phyloP scores from a whole-genome alignment of 495 filamentous ascomycete genomes.

The Talaromyces borbonicus region DNA sequence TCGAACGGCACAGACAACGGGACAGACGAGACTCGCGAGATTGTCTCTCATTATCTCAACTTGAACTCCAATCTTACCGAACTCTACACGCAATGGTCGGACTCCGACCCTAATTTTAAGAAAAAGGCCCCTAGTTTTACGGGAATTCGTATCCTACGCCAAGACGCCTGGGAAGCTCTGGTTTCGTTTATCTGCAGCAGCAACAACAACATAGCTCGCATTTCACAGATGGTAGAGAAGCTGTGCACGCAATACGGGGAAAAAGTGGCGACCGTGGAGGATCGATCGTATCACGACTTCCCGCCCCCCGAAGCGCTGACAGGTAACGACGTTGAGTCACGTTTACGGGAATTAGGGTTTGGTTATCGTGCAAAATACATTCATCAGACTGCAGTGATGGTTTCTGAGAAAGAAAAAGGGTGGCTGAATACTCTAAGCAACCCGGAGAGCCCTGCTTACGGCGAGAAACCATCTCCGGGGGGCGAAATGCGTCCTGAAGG shows the following conservation, averaged over 20 bases:
- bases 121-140: slow-evolving; percentile 79
- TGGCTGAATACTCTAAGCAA: slow-evolving; percentile 75
- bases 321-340: slow-evolving; percentile 57
- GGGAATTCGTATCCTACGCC: slow-evolving; percentile 87
- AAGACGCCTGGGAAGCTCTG: slow-evolving; percentile 94
- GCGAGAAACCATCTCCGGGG: slow-evolving; percentile 27
- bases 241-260: slow-evolving; percentile 79
- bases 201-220: slow-evolving; percentile 95
- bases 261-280: slow-evolving; percentile 59
- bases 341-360: slow-evolving; percentile 77
- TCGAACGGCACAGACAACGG: neutral
- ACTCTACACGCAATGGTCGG: slow-evolving; percentile 83
- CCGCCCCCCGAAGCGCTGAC: slow-evolving; percentile 64
- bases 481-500: slow-evolving; percentile 48
- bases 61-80: slow-evolving; percentile 59
- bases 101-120: slow-evolving; percentile 79
- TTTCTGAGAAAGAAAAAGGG: slow-evolving; percentile 54
- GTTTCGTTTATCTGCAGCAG: slow-evolving; percentile 95
- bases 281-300: slow-evolving; percentile 76
- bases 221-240: slow-evolving; percentile 93
- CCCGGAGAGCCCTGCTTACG: slow-evolving; percentile 56
- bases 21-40: slow-evolving; percentile 50
- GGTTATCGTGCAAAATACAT: slow-evolving; percentile 93
- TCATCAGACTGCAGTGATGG: slow-evolving; percentile 67
- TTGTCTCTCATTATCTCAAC: slow-evolving; percentile 75